Base-by-base conservation (phyloP, 805 yeast species). In the Kodamaea fukazawae region DNA sequence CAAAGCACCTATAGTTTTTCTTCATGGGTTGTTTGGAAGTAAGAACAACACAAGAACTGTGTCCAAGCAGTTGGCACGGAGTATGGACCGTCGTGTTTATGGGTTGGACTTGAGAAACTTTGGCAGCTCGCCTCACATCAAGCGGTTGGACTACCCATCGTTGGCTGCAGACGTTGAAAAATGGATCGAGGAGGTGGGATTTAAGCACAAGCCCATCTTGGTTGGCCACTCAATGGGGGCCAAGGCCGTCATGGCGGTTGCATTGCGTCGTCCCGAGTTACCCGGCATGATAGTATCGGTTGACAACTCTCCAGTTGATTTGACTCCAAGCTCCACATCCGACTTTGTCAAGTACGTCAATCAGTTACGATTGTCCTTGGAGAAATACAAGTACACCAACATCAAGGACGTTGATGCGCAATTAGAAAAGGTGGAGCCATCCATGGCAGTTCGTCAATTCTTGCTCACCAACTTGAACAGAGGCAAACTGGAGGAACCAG, bases 141-240 rank as follows among this genome's bases (percentile, higher is more conserved):
- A 60, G 0, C 65, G 83, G 22, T 86, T 86, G 52, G 90, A 85
- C 54, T 90, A 90, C 59, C 83, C 85, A 1, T 68, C 90, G 1
- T 67, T 91, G 66, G 83, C 96, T 0, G 81, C 86, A 0, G 99
- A 91, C 58, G 88, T 91, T n/a, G 88, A 81, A 48, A 51, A 63
- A 13, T 91, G 89, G 55, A 73, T 90, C 8, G 51, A 55, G 1
- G 76, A 75, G 3, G 67, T 72, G 7, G 48, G 59, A 2, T 49
- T 71, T 32, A 48, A 42, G 16, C 49, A 56, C 9, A 71, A 74
- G 36, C 83, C 86, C 0, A 76, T 85, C n/a, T 43, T 85, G 13
- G 64, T 85, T 12, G 95, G 95, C 0, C 93, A 85, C 57, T 83
- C 91, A 0, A 83, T 86, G 93, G 99, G 99, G 5, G 99, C 96